Evolutionary conservation across 176 grass and related monocot genomes (phyloP), one percentile per base, ranked within the genome.

Genomic region (Tillandsia leiboldiana): DNA sequence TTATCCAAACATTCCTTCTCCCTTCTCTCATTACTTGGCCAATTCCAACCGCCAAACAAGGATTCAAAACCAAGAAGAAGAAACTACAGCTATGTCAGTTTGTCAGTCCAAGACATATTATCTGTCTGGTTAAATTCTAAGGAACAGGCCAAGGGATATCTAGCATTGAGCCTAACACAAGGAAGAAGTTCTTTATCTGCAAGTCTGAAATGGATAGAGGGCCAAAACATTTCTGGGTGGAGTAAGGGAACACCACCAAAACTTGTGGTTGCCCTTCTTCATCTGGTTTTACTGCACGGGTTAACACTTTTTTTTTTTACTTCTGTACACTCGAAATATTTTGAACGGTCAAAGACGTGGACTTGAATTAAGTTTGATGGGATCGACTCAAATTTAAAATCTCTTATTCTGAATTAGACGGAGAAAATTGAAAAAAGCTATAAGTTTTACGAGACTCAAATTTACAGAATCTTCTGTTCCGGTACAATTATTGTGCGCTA

Each of bases 181-280:
- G 33, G 33, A 42, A 42, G 5, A 7, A 42, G 33, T 42, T 42
- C 33, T 42, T 42, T 42, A 42, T 42, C 33, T 7, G 33, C 33
- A 42, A 49, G 11, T 49, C 24, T 63, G 14, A 2, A 23, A 74
- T 64, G 58, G 48, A 50, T 74, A 51, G 58, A 14, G n/a, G 24
- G 12, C 58, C 57, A 51, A 17, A 64, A 64, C 42, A 15, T 73
- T 64, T 33, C 17, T 53, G 29, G 24, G 1, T 75, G 79, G 72
- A 66, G 64, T 11, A 51, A 67, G 63, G 61, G 53, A 78, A 52
- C 75, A 84, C 83, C 86, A 89, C 86, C 68, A 84, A 79, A 92
- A 83, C 75, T 76, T 92, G 88, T 96, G 92, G 91, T 79, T 88
- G 71, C 28, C 65, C 72, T 90, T 90, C 51, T 82, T 75, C 62